phyloP scores from a whole-genome alignment of 208 protist species.

The Tritrichomonas musculus region DNA sequence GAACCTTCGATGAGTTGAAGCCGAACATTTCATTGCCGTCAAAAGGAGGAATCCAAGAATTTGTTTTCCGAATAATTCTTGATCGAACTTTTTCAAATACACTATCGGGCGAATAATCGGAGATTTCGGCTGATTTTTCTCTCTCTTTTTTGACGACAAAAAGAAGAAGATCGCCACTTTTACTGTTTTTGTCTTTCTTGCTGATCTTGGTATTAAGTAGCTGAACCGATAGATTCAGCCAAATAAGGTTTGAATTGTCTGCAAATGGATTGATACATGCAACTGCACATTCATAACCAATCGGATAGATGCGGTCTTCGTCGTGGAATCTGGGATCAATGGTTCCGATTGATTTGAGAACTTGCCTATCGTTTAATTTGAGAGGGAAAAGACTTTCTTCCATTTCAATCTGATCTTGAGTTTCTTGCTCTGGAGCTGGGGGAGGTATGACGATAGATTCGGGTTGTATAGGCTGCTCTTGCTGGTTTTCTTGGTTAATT shows the following conservation, averaged over 20 bases:
- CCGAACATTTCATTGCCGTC: conserved; percentile 18
- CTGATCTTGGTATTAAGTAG: not conserved
- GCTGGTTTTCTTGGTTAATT: too few species aligned
- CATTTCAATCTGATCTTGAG: too few species aligned
- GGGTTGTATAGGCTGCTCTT: too few species aligned
- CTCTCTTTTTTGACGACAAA: too few species aligned
- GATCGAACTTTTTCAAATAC: not conserved
- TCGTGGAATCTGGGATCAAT: not conserved
- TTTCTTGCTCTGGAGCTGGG: too few species aligned
- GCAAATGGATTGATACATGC: not conserved
- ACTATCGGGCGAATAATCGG: too few species aligned
- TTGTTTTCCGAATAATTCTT: not conserved
- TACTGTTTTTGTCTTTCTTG: not conserved
- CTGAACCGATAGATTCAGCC: not conserved
- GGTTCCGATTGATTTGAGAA: not conserved
- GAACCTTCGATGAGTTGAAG: not conserved
- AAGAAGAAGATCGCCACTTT: not conserved
- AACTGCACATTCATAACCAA: not conserved
- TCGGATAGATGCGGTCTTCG: not conserved
- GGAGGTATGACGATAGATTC: too few species aligned
- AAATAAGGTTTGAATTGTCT: too few species aligned
- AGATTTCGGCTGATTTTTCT: not conserved
- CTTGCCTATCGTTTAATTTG: not conserved
- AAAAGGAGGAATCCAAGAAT: not conserved
- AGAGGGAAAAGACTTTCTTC: not conserved